Conservation (phyloP, 805 yeast species). For the Barnettozyma vustinii region DNA sequence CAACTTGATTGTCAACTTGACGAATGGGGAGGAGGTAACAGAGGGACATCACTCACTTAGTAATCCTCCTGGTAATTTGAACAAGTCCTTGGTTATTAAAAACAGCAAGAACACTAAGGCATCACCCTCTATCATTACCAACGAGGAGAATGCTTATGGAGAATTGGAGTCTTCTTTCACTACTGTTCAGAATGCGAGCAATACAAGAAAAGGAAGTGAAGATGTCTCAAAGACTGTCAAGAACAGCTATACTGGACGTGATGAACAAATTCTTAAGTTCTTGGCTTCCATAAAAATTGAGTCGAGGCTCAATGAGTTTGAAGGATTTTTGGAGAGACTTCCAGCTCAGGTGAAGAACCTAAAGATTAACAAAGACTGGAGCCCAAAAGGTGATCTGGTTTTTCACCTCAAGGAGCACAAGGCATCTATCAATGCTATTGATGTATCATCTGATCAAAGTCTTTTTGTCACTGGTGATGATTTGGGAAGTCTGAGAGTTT, state of each 20-base stretch:
- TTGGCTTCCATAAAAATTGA: conserved; percentile 48
- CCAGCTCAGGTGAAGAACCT: conserved; percentile 6
- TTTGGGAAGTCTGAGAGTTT: conserved; percentile 63
- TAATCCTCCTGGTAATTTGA: conserved; percentile 10
- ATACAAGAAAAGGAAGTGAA: conserved; percentile 10
- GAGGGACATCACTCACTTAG: background rate
- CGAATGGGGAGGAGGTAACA: background rate
- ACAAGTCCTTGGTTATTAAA: conserved; percentile 31
- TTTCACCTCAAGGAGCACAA: conserved; percentile 60
- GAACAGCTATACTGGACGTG: conserved; percentile 64
- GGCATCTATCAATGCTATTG: conserved; percentile 52
- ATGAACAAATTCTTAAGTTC: conserved; percentile 55
- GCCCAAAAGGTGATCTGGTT: conserved; percentile 49
- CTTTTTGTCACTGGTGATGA: conserved; percentile 77
- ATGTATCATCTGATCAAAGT: conserved; percentile 53
- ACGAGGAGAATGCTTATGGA: conserved; percentile 38
- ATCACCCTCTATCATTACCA: conserved; percentile 33
- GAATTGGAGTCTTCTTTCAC: conserved; percentile 33
- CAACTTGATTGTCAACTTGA: background rate
- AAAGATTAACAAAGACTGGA: conserved; percentile 21
- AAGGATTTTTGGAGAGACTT: conserved; percentile 56
- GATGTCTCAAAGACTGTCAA: conserved; percentile 27
- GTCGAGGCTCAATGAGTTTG: conserved; percentile 53
- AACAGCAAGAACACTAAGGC: conserved; percentile 30
- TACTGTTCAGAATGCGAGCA: conserved; percentile 11